phyloP scores from a whole-genome alignment of 2,329 filamentous ascomycete species.

The Grosmannia serpens region DNA sequence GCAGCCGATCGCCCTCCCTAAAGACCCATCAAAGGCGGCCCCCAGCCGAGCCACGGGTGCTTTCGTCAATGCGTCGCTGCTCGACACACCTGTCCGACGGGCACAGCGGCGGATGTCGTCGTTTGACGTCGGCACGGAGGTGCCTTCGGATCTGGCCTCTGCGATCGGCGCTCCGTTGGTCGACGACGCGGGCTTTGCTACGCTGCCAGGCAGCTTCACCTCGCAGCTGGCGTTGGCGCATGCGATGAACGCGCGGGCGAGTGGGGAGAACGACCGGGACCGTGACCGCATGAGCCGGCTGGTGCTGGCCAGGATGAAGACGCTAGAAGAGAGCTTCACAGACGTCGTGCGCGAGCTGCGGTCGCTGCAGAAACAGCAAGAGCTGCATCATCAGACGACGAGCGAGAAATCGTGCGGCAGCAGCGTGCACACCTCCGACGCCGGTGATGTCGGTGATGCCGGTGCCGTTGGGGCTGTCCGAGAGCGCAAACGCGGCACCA shows the following conservation, averaged over 20 bases:
- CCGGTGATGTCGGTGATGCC: neutral
- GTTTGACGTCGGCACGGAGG: slow-evolving; percentile 53
- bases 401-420: neutral
- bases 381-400: neutral
- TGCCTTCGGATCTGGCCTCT: slow-evolving; percentile 53
- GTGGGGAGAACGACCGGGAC: slow-evolving; percentile 31
- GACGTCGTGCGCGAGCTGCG: slow-evolving; percentile 78
- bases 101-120: slow-evolving; percentile 42
- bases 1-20: slow-evolving; percentile 42
- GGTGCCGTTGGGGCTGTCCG: slow-evolving; percentile 11
- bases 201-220: slow-evolving; percentile 63
- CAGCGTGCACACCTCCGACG: neutral
- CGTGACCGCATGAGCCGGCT: slow-evolving; percentile 65
- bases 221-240: slow-evolving; percentile 69
- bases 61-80: slow-evolving; percentile 22
- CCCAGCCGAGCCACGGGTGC: slow-evolving; percentile 40
- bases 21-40: slow-evolving; percentile 39
- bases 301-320: slow-evolving; percentile 84
- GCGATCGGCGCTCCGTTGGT: slow-evolving; percentile 32
- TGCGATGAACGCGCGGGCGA: slow-evolving; percentile 32
- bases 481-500: too few relatives aligned
- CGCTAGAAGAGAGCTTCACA: slow-evolving; percentile 78
- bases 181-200: slow-evolving; percentile 46
- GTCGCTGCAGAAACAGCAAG: slow-evolving; percentile 35
- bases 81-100: slow-evolving; percentile 32